Percentiles rank a stretch among this genome's conserved stretches.
phyloP scores from a whole-genome alignment of 1,139 yeast genomes.

The Yamadazyma blattariae region DNA sequence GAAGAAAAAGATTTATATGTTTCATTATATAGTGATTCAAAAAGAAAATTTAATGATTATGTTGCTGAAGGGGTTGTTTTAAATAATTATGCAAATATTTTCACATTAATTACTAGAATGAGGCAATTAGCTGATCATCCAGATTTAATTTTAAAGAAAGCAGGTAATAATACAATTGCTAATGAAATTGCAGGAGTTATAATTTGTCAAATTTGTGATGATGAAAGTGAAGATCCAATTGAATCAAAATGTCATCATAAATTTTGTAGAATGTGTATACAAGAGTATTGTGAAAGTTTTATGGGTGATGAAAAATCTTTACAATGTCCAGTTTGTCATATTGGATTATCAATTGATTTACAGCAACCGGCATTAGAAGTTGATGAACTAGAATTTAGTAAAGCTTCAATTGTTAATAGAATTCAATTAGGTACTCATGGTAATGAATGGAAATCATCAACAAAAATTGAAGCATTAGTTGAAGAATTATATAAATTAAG shows the following conservation, averaged over 20 bases:
- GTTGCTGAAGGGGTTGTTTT: constrained; percentile 95
- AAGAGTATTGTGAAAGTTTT: constrained; percentile 83
- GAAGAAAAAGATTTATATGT: constrained; percentile 92
- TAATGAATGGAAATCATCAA: constrained; percentile 86
- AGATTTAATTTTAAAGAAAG: constrained; percentile 80
- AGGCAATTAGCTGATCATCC: constrained; percentile 98
- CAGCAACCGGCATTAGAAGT: constrained; percentile 85
- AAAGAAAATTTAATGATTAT: constrained; percentile 78
- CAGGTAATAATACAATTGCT: constrained; percentile 31
- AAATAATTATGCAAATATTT: constrained; percentile 94
- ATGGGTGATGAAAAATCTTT: constrained; percentile 58
- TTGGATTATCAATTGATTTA: constrained; percentile 84
- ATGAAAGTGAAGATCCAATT: constrained; percentile 96
- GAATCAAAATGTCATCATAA: constrained; percentile 91
- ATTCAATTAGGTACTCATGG: constrained; percentile 72
- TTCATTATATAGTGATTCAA: constrained; percentile 81
- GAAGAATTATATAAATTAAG: constrained; percentile 87
- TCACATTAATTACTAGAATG: constrained; percentile 94
- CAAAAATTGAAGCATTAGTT: constrained; percentile 93
- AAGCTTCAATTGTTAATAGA: constrained; percentile 85
- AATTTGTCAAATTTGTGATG: constrained; percentile 92
- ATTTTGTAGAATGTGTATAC: constrained; percentile 88
- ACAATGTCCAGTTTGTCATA: constrained; percentile 95
- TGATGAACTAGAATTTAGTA: constrained; percentile 59
- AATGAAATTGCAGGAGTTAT: constrained; percentile 54